Percentiles rank a stretch among this genome's conserved stretches.
phyloP scores from a whole-genome alignment of 2,329 filamentous ascomycete genomes.

The Fusarium verrucosum region DNA sequence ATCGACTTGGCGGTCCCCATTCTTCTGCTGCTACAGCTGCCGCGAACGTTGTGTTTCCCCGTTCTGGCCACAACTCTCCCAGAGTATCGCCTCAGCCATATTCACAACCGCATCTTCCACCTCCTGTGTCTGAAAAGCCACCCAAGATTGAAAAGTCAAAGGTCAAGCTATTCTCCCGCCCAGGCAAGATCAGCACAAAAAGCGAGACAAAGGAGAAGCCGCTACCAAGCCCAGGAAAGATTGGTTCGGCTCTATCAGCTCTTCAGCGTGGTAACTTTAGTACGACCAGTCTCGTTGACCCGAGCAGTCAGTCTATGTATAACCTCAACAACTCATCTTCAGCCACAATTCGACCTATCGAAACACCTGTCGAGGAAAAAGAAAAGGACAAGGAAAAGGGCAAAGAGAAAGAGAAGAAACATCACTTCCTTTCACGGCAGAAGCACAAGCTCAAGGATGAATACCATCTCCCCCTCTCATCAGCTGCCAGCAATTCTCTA shows the following conservation, averaged over 20 bases:
- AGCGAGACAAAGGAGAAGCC: constrained; percentile 72
- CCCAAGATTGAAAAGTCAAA: constrained; percentile 74
- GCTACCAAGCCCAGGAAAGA: constrained; percentile 76
- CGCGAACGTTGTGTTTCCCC: constrained; percentile 77
- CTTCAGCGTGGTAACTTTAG: constrained; percentile 74
- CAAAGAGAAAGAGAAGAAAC: constrained; percentile 79
- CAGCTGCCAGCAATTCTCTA: constrained; percentile 78
- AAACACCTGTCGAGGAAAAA: constrained; percentile 58
- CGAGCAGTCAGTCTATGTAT: constrained; percentile 71
- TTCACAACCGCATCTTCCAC: constrained; percentile 52
- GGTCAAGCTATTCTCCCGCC: constrained; percentile 82
- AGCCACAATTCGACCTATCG: constrained; percentile 75
- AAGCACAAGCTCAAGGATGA: constrained; percentile 84
- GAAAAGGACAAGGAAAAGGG: constrained; percentile 54
- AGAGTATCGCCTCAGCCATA: constrained; percentile 51
- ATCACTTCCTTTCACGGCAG: constrained; percentile 81
- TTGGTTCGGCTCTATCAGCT: constrained; percentile 71
- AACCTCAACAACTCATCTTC: constrained; percentile 79
- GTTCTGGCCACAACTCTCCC: constrained; percentile 66
- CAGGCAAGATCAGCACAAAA: constrained; percentile 78
- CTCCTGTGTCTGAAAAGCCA: constrained; percentile 63
- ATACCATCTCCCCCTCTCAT: constrained; percentile 76
- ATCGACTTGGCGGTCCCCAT: constrained; percentile 64
- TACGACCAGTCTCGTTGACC: constrained; percentile 75
- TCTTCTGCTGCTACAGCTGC: constrained; percentile 73